These are phyloP conservation scores for Penicillium taxi DNA, from an alignment of 495 filamentous ascomycete genomes.

Conservation along the genomic window DNA sequence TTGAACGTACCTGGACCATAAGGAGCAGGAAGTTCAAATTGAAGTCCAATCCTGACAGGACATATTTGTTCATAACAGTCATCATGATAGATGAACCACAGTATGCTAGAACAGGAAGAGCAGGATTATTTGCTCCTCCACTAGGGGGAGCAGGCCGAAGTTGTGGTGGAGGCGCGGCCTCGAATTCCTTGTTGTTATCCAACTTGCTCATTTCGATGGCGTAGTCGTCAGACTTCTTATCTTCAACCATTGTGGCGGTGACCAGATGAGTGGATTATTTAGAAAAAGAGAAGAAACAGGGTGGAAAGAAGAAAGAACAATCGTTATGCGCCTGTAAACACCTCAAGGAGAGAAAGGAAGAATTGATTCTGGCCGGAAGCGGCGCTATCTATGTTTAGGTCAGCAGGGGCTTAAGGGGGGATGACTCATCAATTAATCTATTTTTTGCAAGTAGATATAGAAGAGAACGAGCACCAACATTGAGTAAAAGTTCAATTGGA, in stretches of 20 bases:
- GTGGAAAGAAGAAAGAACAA: constrained; percentile 10
- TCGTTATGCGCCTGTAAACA: constrained; percentile 11
- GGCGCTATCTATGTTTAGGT: constrained; percentile 7
- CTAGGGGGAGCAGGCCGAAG: constrained; percentile 24
- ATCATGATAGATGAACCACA: constrained; percentile 94
- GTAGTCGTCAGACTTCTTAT: constrained; percentile 82
- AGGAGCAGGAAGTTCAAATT: constrained; percentile 97
- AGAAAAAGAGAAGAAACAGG: constrained; percentile 6
- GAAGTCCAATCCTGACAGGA: constrained; percentile 80
- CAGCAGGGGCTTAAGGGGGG: constrained; percentile 11
- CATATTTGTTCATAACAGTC: constrained; percentile 99
- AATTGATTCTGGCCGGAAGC: constrained; percentile 19
- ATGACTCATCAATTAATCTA: too few relatives aligned
- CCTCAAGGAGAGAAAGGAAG: constrained; percentile 11
- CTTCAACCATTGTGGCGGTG: constrained; percentile 53
- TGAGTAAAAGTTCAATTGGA: too few relatives aligned
- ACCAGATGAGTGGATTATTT: constrained; percentile 1
- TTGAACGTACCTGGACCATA: constrained; percentile 68
- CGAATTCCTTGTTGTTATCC: constrained; percentile 52
- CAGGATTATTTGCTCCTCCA: constrained; percentile 57
- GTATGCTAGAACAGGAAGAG: constrained; percentile 78
- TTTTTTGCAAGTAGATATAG: too few relatives aligned
- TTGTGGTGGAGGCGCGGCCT: constrained; percentile 36
- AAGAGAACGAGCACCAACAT: too few relatives aligned
- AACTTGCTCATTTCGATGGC: constrained; percentile 61